Conservation (phyloP, 2,329 filamentous ascomycete genomes). For the Trichoderma guizhouense region DNA sequence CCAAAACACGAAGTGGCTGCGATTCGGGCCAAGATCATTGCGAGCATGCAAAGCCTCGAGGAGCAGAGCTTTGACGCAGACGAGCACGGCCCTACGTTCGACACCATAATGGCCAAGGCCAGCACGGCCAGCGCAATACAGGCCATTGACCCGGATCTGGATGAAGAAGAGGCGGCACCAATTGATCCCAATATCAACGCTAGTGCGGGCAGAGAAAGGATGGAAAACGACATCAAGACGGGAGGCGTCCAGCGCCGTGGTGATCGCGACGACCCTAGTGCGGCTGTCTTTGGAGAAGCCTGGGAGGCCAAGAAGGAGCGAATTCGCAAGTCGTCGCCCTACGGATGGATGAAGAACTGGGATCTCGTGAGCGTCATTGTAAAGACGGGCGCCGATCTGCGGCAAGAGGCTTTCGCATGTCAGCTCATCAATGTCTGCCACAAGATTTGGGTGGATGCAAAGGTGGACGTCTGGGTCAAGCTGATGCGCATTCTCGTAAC, state of each 20-base stretch:
- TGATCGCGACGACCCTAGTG: slow-evolving; percentile 80
- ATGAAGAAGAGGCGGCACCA: slow-evolving; percentile 57
- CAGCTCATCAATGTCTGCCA: slow-evolving; percentile 79
- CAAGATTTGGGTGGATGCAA: slow-evolving; percentile 75
- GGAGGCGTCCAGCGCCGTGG: slow-evolving; percentile 77
- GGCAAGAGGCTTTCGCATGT: slow-evolving; percentile 83
- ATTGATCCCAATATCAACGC: slow-evolving; percentile 57
- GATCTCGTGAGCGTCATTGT: slow-evolving; percentile 83
- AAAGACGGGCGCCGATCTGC: slow-evolving; percentile 78
- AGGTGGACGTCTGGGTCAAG: slow-evolving; percentile 80
- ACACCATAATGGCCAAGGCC: slow-evolving; percentile 71
- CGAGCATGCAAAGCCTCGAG: slow-evolving; percentile 83
- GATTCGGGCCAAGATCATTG: slow-evolving; percentile 82
- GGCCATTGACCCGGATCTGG: slow-evolving; percentile 47
- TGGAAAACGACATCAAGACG: slow-evolving; percentile 88
- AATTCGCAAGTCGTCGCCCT: slow-evolving; percentile 77
- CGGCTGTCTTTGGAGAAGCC: slow-evolving; percentile 81
- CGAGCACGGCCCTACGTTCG: slow-evolving; percentile 72
- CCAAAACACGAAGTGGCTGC: slow-evolving; percentile 78
- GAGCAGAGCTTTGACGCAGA: slow-evolving; percentile 80
- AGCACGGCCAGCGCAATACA: slow-evolving; percentile 50
- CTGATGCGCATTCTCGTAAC: slow-evolving; percentile 84
- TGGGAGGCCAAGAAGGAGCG: slow-evolving; percentile 83
- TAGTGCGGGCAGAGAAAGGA: slow-evolving; percentile 72
- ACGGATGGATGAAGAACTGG: slow-evolving; percentile 89